Conservation (phyloP, 2,329 filamentous ascomycete genomes). For the Neofusicoccum sp. region DNA sequence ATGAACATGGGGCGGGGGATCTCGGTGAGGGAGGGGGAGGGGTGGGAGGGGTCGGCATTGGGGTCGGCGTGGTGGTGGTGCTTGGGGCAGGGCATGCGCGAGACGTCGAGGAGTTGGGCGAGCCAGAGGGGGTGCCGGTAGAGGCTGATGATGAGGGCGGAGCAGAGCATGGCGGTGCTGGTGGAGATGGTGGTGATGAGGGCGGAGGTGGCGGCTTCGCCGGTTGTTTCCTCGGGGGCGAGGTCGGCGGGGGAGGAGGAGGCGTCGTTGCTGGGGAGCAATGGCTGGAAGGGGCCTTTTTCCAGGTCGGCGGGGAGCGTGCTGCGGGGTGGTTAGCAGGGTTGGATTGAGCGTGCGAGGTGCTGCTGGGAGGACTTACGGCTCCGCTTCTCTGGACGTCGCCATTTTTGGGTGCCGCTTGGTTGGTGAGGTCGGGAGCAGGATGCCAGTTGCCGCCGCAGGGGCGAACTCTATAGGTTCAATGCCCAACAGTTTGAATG, state of each 20-base stretch:
- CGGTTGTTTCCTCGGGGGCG: not conserved
- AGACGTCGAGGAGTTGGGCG: slow-evolving; percentile 3
- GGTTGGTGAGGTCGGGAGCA: not conserved
- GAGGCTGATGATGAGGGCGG: slow-evolving; percentile 1
- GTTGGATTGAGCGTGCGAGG: not conserved
- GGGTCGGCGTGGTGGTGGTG: not conserved
- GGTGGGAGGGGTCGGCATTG: not conserved
- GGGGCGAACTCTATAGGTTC: not conserved
- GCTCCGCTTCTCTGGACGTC: not conserved
- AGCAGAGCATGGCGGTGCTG: not conserved
- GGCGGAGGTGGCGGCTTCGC: not conserved
- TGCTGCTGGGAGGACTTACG: not conserved
- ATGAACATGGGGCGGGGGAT: slow-evolving; percentile 11
- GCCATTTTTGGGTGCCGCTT: slow-evolving; percentile 5
- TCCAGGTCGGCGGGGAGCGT: not conserved
- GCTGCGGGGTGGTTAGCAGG: too few species aligned
- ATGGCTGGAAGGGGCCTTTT: slow-evolving; percentile 7
- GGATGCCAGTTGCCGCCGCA: not conserved
- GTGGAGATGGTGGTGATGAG: slow-evolving; percentile 5
- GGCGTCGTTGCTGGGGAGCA: not conserved
- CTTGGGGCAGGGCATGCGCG: slow-evolving; percentile 6
- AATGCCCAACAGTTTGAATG: not conserved
- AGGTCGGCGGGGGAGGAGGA: not conserved
- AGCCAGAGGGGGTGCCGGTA: slow-evolving; percentile 6
- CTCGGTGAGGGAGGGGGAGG: slow-evolving; percentile 8